These are phyloP conservation scores for Paspalum notatum DNA, from an alignment of 176 grass and related monocot genomes.

Conservation along the genomic window DNA sequence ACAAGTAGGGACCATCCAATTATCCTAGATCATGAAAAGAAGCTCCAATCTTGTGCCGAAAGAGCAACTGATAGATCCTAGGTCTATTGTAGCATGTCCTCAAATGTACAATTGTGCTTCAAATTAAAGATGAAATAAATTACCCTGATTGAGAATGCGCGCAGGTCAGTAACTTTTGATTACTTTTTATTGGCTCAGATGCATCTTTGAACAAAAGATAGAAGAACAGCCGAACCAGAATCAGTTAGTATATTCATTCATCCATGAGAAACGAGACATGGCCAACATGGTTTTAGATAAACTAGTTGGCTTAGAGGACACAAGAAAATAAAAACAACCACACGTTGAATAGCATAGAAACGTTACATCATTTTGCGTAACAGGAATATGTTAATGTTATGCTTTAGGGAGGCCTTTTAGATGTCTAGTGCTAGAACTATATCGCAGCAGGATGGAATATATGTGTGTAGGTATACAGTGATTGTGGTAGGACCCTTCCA, in stretches of 20 bases:
- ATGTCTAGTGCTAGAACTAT: background rate
- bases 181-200: constrained; percentile 20
- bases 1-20: constrained; percentile 38
- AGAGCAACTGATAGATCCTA: constrained; percentile 34
- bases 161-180: background rate
- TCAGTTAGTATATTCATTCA: background rate
- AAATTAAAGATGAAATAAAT: constrained; percentile 12
- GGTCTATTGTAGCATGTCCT: constrained; percentile 32
- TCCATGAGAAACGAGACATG: constrained; percentile 1
- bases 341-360: constrained; percentile 3
- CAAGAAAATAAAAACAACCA: background rate
- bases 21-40: constrained; percentile 29
- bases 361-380: background rate
- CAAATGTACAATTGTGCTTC: constrained; percentile 19
- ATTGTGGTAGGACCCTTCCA: background rate
- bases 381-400: background rate
- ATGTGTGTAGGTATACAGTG: background rate
- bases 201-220: background rate
- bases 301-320: background rate
- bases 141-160: background rate
- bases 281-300: background rate
- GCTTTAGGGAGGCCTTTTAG: background rate
- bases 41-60: constrained; percentile 42
- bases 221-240: background rate
- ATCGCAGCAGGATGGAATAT: background rate